These are phyloP conservation scores for Cyclostephanos tholiformis DNA, from an alignment of 108 stramenopile species.

Conservation along the genomic window DNA sequence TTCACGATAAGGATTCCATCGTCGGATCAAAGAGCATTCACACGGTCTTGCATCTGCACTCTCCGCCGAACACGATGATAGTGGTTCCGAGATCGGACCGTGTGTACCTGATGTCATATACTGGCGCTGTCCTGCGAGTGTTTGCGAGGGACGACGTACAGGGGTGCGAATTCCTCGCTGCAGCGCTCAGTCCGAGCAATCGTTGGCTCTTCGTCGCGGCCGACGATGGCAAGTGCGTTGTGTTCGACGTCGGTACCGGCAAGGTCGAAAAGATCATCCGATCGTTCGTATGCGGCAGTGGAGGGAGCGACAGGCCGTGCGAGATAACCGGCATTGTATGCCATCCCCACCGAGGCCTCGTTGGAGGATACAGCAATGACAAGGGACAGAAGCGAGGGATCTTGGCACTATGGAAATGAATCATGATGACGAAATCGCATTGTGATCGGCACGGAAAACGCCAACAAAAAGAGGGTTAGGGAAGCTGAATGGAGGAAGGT, in stretches of 20 bases:
- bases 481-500: too few relatives aligned
- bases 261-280: constrained; percentile 54
- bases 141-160: constrained; percentile 53
- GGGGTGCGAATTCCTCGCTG: constrained; percentile 67
- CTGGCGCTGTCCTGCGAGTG: constrained; percentile 58
- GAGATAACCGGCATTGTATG: constrained; percentile 71
- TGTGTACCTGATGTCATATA: constrained; percentile 65
- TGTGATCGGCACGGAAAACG: too few relatives aligned
- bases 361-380: constrained; percentile 80
- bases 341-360: constrained; percentile 73
- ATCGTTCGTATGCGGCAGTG: constrained; percentile 61
- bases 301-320: constrained; percentile 25
- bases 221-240: constrained; percentile 67
- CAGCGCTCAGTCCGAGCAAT: constrained; percentile 64
- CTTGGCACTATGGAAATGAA: constrained; percentile 78
- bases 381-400: constrained; percentile 76
- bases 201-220: constrained; percentile 63
- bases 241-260: constrained; percentile 66
- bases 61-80: constrained; percentile 62
- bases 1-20: constrained; percentile 26
- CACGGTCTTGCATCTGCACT: constrained; percentile 63
- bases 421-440: too few relatives aligned
- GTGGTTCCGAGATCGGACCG: constrained; percentile 65
- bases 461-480: too few relatives aligned
- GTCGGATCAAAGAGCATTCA: constrained; percentile 56